Percentiles rank a stretch among this genome's conserved stretches.
Conservation (phyloP, 208 protist genomes). For the Blastocrithidia nonstop region DNA sequence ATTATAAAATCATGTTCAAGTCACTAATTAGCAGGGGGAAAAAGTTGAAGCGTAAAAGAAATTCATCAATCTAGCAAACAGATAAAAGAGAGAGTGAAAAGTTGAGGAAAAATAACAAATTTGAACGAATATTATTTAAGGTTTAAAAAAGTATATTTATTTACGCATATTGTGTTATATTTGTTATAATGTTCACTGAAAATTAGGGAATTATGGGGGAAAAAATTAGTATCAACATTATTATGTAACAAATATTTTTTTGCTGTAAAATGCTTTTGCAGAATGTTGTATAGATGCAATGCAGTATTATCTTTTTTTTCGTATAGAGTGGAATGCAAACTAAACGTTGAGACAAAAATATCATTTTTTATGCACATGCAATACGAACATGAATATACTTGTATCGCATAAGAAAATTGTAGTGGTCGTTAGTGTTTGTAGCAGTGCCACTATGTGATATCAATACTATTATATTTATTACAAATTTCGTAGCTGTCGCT, state of each 20-base stretch:
- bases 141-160: too few species aligned
- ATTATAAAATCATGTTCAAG: too few species aligned
- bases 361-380: neutral
- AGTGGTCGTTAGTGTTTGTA: neutral
- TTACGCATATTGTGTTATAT: slow-evolving; percentile 4
- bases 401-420: neutral
- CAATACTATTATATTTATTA: neutral
- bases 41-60: too few species aligned
- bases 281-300: slow-evolving; percentile 3
- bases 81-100: too few species aligned
- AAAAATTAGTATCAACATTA: slow-evolving; percentile 6
- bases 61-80: too few species aligned
- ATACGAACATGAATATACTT: neutral
- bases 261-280: neutral
- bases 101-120: too few species aligned
- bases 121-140: too few species aligned
- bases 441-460: neutral
- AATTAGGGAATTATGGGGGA: slow-evolving; percentile 11
- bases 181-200: slow-evolving; percentile 1
- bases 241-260: slow-evolving; percentile 8
- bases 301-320: neutral
- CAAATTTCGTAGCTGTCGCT: neutral
- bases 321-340: neutral
- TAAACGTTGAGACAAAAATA: neutral
- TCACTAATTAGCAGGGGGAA: too few species aligned